Conservation (phyloP, 495 filamentous ascomycete genomes). For the Hypomontagnella submonticulosa region DNA sequence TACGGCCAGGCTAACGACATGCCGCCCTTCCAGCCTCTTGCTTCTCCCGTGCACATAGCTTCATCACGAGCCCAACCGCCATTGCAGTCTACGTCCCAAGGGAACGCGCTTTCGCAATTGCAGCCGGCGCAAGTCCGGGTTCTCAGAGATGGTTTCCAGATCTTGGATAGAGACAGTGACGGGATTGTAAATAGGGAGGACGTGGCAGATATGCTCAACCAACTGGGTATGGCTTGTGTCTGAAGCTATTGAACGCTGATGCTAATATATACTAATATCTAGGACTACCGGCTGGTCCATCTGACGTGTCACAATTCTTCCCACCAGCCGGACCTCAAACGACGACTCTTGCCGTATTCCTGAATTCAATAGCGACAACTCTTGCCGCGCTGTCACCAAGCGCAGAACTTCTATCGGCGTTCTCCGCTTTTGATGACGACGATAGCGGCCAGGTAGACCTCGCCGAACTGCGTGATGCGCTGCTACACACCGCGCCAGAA, state of each 20-base stretch:
- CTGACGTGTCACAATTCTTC: constrained; percentile 79
- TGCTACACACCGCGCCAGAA: constrained; percentile 83
- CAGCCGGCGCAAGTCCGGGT: constrained; percentile 75
- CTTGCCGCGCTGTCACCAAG: constrained; percentile 77
- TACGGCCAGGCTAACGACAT: constrained; percentile 45
- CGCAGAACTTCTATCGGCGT: constrained; percentile 83
- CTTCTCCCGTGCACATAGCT: constrained; percentile 53
- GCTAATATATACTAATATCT: constrained; percentile 10
- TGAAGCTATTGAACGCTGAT: not conserved
- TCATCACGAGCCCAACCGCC: constrained; percentile 46
- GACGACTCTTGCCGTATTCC: constrained; percentile 83
- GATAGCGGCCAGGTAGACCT: constrained; percentile 94
- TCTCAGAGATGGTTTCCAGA: constrained; percentile 86
- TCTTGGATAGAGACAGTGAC: constrained; percentile 84
- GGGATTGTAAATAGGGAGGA: constrained; percentile 79
- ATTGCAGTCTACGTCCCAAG: constrained; percentile 41
- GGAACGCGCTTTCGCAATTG: constrained; percentile 70
- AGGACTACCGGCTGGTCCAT: constrained; percentile 64
- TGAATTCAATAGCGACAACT: constrained; percentile 77
- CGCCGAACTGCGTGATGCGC: constrained; percentile 80
- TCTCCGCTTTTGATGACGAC: constrained; percentile 94
- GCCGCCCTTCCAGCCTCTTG: constrained; percentile 57
- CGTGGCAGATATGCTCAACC: constrained; percentile 80
- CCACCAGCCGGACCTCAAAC: constrained; percentile 71
- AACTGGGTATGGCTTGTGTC: constrained; percentile 66